Conservation (phyloP, 768 basidiomycete species). For the Boletus pseudo-olivaceus region DNA sequence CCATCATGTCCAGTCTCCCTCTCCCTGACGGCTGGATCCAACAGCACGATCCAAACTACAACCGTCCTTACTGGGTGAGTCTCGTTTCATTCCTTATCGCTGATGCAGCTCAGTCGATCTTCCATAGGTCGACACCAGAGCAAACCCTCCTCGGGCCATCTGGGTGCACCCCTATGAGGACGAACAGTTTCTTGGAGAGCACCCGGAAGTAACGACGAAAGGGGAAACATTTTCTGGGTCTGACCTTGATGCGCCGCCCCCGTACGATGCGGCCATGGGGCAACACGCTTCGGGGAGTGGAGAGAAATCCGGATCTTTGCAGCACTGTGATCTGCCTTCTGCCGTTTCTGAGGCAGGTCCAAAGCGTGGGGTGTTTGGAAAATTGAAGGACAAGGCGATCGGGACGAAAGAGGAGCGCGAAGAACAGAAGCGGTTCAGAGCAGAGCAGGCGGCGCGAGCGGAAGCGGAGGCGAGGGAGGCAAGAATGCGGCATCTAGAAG, state of each 20-base stretch:
- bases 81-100: no score
- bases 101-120: neutral
- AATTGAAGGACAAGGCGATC: slow-evolving; percentile 59
- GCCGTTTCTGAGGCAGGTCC: neutral
- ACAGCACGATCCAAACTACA: slow-evolving; percentile 40
- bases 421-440: slow-evolving; percentile 34
- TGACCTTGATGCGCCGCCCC: slow-evolving; percentile 20
- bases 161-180: slow-evolving; percentile 77
- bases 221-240: slow-evolving; percentile 11
- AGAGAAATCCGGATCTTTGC: neutral
- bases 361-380: slow-evolving; percentile 57
- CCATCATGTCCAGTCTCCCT: slow-evolving; percentile 29
- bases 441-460: slow-evolving; percentile 27
- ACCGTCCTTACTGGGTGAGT: slow-evolving; percentile 50
- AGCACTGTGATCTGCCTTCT: neutral
- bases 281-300: slow-evolving; percentile 29
- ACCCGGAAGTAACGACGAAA: slow-evolving; percentile 47
- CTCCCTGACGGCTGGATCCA: slow-evolving; percentile 59
- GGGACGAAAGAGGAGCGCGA: slow-evolving; percentile 66
- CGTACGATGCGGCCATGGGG: slow-evolving; percentile 26
- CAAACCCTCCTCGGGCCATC: slow-evolving; percentile 59
- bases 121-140: slow-evolving; percentile 58
- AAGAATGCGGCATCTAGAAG: slow-evolving; percentile 18
- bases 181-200: slow-evolving; percentile 54
- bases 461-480: slow-evolving; percentile 19